Conservation (phyloP, 306 rosid species). For the Crotalaria pallida region DNA sequence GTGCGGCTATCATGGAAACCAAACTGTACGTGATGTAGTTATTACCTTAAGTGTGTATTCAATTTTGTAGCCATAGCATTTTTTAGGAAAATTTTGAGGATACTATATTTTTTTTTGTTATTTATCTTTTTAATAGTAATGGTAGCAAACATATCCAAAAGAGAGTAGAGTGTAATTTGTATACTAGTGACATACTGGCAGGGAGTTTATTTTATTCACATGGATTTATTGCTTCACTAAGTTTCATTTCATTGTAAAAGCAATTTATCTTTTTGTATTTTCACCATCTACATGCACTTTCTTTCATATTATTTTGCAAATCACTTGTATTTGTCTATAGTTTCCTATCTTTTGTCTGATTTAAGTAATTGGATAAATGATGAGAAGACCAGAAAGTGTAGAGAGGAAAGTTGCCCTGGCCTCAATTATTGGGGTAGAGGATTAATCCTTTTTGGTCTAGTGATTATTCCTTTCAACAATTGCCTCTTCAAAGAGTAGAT, state of each 20-base stretch:
- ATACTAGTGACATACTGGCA: not conserved
- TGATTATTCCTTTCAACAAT: no score
- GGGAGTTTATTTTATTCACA: not conserved
- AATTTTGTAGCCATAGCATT: not conserved
- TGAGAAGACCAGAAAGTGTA: no score
- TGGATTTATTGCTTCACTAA: not conserved
- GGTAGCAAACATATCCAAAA: not conserved
- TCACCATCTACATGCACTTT: not conserved
- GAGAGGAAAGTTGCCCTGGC: no score
- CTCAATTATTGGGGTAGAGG: no score
- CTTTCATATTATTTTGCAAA: not conserved
- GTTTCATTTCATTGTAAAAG: not conserved
- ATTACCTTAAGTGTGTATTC: constrained; percentile 24
- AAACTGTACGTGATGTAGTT: constrained; percentile 24
- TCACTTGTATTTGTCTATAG: not conserved
- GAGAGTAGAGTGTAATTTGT: not conserved
- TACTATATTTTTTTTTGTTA: not conserved
- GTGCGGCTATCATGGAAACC: no score
- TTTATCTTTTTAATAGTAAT: not conserved
- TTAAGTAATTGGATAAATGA: not conserved
- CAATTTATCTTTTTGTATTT: not conserved
- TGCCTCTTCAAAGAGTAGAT: no score
- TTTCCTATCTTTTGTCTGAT: not conserved
- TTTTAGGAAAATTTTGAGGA: not conserved
- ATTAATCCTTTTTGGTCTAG: no score